Percentiles rank a stretch among this genome's conserved stretches.
phyloP scores from a whole-genome alignment of 2,329 filamentous ascomycete species.

The Trichophyton rubrum region DNA sequence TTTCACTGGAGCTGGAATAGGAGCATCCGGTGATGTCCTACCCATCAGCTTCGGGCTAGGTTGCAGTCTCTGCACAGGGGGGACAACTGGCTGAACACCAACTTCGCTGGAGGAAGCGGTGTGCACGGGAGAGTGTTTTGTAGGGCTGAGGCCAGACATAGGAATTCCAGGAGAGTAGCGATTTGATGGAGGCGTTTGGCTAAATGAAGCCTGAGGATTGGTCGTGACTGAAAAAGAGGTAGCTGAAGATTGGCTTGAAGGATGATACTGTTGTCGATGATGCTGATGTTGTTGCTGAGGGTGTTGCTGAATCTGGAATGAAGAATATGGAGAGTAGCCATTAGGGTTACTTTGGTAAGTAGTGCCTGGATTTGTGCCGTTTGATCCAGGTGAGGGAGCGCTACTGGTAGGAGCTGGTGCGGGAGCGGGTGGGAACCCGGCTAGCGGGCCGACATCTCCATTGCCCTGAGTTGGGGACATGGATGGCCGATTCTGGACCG shows the following conservation, averaged over 20 bases:
- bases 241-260: constrained; percentile 14
- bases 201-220: constrained; percentile 16
- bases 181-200: constrained; percentile 19
- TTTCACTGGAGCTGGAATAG: constrained; percentile 31
- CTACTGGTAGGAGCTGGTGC: not conserved
- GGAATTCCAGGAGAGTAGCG: constrained; percentile 27
- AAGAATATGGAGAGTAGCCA: constrained; percentile 9
- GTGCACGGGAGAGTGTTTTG: constrained; percentile 31
- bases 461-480: constrained; percentile 41
- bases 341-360: constrained; percentile 14
- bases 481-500: constrained; percentile 34
- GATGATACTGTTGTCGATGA: not conserved
- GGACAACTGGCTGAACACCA: constrained; percentile 23
- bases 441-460: constrained; percentile 35
- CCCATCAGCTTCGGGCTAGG: constrained; percentile 35
- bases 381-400: constrained; percentile 11
- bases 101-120: constrained; percentile 11
- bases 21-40: constrained; percentile 30
- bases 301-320: not conserved
- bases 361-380: constrained; percentile 22
- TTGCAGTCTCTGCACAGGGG: constrained; percentile 30
- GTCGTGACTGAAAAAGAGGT: constrained; percentile 4
- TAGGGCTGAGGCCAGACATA: constrained; percentile 36
- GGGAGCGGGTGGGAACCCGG: constrained; percentile 28
- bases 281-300: not conserved